Evolutionary conservation across 495 filamentous ascomycete genomes (phyloP).

Genomic region (Hypoxylon cercidicola): DNA sequence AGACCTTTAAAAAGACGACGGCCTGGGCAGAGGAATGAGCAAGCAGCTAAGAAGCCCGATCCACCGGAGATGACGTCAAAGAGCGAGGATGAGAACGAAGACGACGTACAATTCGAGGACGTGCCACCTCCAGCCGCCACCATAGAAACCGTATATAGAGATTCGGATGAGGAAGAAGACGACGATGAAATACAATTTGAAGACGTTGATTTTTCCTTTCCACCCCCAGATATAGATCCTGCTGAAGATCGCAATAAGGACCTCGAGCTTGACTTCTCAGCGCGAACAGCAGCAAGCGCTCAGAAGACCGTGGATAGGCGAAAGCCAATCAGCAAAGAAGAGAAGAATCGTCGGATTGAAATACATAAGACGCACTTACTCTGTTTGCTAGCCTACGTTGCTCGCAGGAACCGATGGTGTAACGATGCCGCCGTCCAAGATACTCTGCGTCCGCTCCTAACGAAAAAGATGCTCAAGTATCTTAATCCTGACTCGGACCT

Average conservation of each 20-base stretch:
- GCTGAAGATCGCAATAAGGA: constrained; percentile 59
- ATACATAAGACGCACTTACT: constrained; percentile 88
- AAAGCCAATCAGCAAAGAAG: constrained; percentile 72
- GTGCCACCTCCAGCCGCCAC: constrained; percentile 38
- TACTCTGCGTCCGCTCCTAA: constrained; percentile 68
- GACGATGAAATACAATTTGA: constrained; percentile 45
- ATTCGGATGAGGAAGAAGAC: constrained; percentile 49
- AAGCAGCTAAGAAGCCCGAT: constrained; percentile 22
- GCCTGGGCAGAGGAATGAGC: constrained; percentile 50
- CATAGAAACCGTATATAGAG: constrained; percentile 38
- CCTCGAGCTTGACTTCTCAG: constrained; percentile 66
- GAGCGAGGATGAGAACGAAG: constrained; percentile 48
- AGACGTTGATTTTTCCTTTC: constrained; percentile 48
- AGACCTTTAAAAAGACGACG: constrained; percentile 55
- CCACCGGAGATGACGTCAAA: constrained; percentile 5
- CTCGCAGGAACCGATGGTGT: constrained; percentile 86
- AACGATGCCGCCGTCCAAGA: constrained; percentile 75
- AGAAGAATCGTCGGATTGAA: constrained; percentile 76
- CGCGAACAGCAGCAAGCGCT: constrained; percentile 49
- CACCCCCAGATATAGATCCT: constrained; percentile 26
- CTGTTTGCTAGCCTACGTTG: constrained; percentile 79
- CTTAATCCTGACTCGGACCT: constrained; percentile 71
- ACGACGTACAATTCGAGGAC: constrained; percentile 51
- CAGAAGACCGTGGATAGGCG: constrained; percentile 55
- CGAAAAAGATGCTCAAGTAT: constrained; percentile 66